These are phyloP conservation scores for Akanthomyces lecanii DNA, from an alignment of 2,329 filamentous ascomycete genomes.

Conservation along the genomic window DNA sequence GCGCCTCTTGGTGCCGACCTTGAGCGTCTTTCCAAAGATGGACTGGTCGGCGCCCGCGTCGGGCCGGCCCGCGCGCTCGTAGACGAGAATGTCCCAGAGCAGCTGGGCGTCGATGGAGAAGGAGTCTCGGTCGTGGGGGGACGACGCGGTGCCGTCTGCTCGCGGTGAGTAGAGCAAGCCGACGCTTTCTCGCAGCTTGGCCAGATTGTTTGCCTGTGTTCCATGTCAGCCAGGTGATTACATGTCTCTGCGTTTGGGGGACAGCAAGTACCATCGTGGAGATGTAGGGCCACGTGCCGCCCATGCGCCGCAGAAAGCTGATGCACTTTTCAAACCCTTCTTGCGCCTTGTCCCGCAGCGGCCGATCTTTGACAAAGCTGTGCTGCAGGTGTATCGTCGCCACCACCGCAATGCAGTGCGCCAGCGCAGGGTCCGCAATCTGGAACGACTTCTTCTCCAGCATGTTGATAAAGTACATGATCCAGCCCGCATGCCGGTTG, in stretches of 20 bases:
- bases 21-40: conserved; percentile 22
- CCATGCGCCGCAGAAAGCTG: conserved; percentile 24
- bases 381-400: conserved; percentile 52
- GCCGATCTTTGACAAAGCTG: conserved; percentile 38
- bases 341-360: conserved; percentile 23
- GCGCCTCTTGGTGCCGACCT: not conserved
- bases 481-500: conserved; percentile 48
- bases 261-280: conserved; percentile 23
- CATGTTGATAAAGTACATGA: conserved; percentile 47
- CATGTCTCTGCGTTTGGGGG: not conserved
- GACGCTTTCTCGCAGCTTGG: conserved; percentile 31
- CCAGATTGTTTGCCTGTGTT: conserved; percentile 25
- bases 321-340: conserved; percentile 28
- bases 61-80: conserved; percentile 29
- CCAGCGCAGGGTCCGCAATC: conserved; percentile 32
- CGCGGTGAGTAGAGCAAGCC: conserved; percentile 7
- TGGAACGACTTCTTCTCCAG: conserved; percentile 39
- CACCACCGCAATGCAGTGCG: conserved; percentile 47
- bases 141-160: not conserved
- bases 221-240: not conserved
- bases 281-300: conserved; percentile 24
- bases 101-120: conserved; percentile 32
- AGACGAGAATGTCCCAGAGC: conserved; percentile 35
- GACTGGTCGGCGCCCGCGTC: conserved; percentile 23
- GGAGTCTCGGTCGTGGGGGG: conserved; percentile 10